phyloP scores from a whole-genome alignment of 1,284 basidiomycete genomes.

The Tetrapyrgos nigripes region DNA sequence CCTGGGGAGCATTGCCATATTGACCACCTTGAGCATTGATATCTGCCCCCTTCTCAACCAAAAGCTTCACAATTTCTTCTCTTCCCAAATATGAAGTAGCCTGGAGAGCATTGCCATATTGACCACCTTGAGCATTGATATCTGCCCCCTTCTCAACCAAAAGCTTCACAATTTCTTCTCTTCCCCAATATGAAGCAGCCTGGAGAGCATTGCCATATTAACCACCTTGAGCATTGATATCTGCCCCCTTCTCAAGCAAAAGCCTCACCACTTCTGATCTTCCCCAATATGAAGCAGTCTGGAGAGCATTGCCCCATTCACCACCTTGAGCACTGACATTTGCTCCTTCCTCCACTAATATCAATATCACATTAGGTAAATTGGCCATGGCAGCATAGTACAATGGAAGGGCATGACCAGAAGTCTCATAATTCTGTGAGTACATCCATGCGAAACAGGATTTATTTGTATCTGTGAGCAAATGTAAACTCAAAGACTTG shows the following conservation, averaged over 20 bases:
- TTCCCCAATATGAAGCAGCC: background rate
- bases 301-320: too few species aligned
- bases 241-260: too few species aligned
- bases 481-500: background rate
- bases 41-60: too few species aligned
- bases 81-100: too few species aligned
- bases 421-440: background rate
- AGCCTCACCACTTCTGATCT: too few species aligned
- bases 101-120: too few species aligned
- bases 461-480: background rate
- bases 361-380: background rate
- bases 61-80: too few species aligned
- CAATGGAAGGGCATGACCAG: background rate
- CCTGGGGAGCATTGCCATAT: too few species aligned
- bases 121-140: conserved; percentile 1
- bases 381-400: background rate
- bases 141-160: background rate
- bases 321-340: too few species aligned
- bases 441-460: background rate
- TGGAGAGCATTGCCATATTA: conserved; percentile 1
- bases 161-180: background rate
- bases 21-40: too few species aligned
- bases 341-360: background rate
- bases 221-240: background rate
- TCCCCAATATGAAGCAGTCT: too few species aligned